These are phyloP conservation scores for Dendrocalamus sinicus DNA, from an alignment of 176 grass and related monocot genomes.

Conservation along the genomic window DNA sequence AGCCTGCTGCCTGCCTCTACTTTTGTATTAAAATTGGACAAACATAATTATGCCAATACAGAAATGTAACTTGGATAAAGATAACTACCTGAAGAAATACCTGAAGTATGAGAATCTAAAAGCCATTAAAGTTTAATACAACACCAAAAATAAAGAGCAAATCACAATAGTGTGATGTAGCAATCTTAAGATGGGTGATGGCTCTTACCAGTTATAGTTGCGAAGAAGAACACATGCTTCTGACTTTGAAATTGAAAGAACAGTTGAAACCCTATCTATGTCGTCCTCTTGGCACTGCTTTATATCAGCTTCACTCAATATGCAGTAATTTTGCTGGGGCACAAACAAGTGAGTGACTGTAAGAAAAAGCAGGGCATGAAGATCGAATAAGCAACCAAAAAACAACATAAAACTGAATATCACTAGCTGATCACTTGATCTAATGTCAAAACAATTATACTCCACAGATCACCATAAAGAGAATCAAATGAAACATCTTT, in stretches of 20 bases:
- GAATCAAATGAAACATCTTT: conserved; percentile 18
- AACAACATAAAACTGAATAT: background rate
- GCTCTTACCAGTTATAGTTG: conserved; percentile 76
- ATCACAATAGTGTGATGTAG: background rate
- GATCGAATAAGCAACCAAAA: conserved; percentile 5
- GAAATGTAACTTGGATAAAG: background rate
- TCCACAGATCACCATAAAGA: background rate
- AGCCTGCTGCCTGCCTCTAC: background rate
- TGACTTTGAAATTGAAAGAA: conserved; percentile 84
- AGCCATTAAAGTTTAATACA: background rate
- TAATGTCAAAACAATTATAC: background rate
- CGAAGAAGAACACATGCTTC: conserved; percentile 93
- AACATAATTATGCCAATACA: background rate
- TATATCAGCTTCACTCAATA: conserved; percentile 87
- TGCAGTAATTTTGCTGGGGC: conserved; percentile 86
- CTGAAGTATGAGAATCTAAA: background rate
- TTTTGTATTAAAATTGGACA: background rate
- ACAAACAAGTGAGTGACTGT: conserved; percentile 40
- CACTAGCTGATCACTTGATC: background rate
- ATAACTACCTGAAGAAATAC: background rate
- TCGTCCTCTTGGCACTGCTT: conserved; percentile 84
- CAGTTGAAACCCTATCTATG: conserved; percentile 94
- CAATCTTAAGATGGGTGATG: background rate
- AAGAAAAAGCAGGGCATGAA: conserved; percentile 32
- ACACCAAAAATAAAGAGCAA: background rate